These are phyloP conservation scores for Pezicula radicicola DNA, from an alignment of 2,329 filamentous ascomycete species.

Conservation along the genomic window DNA sequence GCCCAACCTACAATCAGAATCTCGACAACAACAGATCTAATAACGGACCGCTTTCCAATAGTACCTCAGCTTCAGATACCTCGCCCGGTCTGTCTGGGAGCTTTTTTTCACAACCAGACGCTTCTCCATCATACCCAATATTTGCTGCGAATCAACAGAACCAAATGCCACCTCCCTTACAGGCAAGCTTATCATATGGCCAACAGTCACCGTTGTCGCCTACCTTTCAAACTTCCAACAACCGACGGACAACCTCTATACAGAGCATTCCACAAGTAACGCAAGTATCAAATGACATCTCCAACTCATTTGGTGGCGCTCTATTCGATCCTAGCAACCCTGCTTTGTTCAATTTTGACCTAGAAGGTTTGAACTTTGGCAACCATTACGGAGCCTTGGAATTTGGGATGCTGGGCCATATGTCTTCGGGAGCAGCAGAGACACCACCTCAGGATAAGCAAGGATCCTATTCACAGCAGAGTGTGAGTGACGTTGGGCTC, in stretches of 20 bases:
- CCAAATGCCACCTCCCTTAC: slow-evolving; percentile 50
- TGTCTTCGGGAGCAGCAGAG: slow-evolving; percentile 88
- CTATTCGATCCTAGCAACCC: slow-evolving; percentile 92
- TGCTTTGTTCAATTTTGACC: slow-evolving; percentile 91
- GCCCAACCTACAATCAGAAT: slow-evolving; percentile 61
- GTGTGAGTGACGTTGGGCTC: slow-evolving; percentile 32
- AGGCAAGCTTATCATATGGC: slow-evolving; percentile 51
- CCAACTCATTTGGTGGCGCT: slow-evolving; percentile 43
- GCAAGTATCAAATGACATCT: slow-evolving; percentile 47
- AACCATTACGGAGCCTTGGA: slow-evolving; percentile 95
- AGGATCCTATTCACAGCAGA: slow-evolving; percentile 44
- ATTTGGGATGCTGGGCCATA: slow-evolving; percentile 93
- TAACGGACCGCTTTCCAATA: slow-evolving; percentile 14
- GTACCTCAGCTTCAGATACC: slow-evolving; percentile 24
- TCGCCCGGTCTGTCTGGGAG: slow-evolving; percentile 19
- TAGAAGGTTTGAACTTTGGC: slow-evolving; percentile 90
- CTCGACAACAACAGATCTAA: slow-evolving; percentile 37
- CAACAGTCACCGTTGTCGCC: slow-evolving; percentile 75
- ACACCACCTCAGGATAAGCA: slow-evolving; percentile 64
- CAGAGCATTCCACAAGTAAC: slow-evolving; percentile 31
- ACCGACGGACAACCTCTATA: slow-evolving; percentile 43
- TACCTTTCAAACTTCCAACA: slow-evolving; percentile 57
- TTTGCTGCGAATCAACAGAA: slow-evolving; percentile 45
- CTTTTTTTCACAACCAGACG: slow-evolving; percentile 29
- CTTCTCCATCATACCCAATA: slow-evolving; percentile 26